Percentiles rank a stretch among this genome's conserved stretches.
phyloP scores from a whole-genome alignment of 2,329 filamentous ascomycete genomes.

The Fusarium neocosmosporiellum region DNA sequence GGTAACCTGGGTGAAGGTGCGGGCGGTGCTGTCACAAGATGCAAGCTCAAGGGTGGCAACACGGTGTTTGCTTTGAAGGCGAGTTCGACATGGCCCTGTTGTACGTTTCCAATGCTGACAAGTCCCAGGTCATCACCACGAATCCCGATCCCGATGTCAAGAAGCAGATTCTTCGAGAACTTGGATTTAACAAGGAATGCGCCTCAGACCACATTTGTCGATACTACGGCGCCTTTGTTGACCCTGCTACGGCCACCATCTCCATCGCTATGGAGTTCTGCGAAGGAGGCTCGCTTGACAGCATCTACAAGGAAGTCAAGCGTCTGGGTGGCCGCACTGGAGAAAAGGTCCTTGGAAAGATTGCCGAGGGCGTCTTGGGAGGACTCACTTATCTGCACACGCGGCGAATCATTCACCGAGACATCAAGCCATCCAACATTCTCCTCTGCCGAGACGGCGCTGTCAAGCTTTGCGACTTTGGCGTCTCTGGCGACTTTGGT shows the following conservation, averaged over 20 bases:
- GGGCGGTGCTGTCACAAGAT: conserved; percentile 93
- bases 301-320: conserved; percentile 97
- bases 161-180: conserved; percentile 96
- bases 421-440: conserved; percentile 99
- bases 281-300: conserved; percentile 94
- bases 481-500: conserved; percentile 96
- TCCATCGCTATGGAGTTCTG: conserved; percentile 99
- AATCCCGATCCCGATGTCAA: conserved; percentile 98
- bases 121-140: conserved; percentile 89
- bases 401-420: conserved; percentile 97
- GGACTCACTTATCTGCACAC: conserved; percentile 95
- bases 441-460: conserved; percentile 91
- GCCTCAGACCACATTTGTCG: conserved; percentile 95
- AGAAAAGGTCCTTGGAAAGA: conserved; percentile 96
- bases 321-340: conserved; percentile 93
- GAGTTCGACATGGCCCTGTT: conserved; percentile 41
- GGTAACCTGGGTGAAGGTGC: conserved; percentile 94
- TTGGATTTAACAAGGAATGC: conserved; percentile 98
- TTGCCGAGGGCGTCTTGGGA: conserved; percentile 93
- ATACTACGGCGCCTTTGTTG: conserved; percentile 97
- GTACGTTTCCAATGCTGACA: conserved; percentile 18
- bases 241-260: conserved; percentile 95
- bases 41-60: conserved; percentile 89
- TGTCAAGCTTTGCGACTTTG: conserved; percentile 98
- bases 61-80: conserved; percentile 98